These are phyloP conservation scores for Phanerochaete sordida DNA, from an alignment of 768 basidiomycete genomes.

Conservation along the genomic window DNA sequence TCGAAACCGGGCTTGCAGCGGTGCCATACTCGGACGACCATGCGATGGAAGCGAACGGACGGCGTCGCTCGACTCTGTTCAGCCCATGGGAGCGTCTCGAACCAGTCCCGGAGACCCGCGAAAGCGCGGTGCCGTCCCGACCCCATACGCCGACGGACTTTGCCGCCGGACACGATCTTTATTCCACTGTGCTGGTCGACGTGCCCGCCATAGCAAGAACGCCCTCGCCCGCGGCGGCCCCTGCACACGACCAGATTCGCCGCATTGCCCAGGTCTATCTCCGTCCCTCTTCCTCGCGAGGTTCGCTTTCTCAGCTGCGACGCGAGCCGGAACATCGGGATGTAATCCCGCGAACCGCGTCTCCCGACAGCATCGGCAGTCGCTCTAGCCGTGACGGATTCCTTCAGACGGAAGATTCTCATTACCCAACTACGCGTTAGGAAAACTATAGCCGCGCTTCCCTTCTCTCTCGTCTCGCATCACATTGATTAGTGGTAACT, in stretches of 20 bases:
- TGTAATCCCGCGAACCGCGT: not conserved
- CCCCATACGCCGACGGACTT: not conserved
- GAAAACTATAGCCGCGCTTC: not conserved
- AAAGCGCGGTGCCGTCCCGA: not conserved
- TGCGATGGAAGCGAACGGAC: not conserved
- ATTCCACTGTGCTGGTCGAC: not conserved
- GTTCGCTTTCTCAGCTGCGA: not conserved
- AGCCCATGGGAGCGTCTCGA: not conserved
- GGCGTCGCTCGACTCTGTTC: not conserved
- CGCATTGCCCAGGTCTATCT: not conserved
- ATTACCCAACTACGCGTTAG: not conserved
- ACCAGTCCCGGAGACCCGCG: not conserved
- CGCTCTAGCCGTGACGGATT: not conserved
- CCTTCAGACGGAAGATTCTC: not conserved
- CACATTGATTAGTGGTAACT: not conserved
- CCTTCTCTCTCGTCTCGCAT: not conserved
- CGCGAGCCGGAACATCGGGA: not conserved
- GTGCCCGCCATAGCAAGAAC: not conserved
- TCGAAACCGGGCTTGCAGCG: not conserved
- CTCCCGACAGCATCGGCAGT: not conserved
- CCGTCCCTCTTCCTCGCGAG: not conserved
- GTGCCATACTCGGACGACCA: not conserved
- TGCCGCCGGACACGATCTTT: not conserved
- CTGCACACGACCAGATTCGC: not conserved
- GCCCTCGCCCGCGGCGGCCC: not conserved